Percentiles rank a stretch among this genome's conserved stretches.
Conservation (phyloP, 2,329 filamentous ascomycete genomes). For the Sporothrix euskadiensis region DNA sequence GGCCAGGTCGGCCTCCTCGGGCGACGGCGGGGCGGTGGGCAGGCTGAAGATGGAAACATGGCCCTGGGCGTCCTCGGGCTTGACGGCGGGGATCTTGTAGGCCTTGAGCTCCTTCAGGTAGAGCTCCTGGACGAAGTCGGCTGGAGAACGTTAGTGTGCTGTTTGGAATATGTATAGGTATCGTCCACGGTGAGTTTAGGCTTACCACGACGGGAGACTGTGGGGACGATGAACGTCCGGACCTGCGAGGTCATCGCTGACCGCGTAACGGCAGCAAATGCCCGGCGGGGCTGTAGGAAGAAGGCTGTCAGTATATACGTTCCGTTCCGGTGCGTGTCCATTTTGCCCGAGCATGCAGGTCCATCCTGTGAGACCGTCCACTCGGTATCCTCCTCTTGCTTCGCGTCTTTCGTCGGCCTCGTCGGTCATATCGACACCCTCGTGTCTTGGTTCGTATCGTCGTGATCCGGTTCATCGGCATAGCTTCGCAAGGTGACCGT, state of each 20-base stretch:
- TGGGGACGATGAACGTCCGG: constrained; percentile 58
- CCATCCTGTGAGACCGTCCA: neutral
- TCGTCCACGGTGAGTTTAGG: constrained; percentile 25
- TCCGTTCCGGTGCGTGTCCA: neutral
- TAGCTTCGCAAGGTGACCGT: neutral
- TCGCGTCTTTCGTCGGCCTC: neutral
- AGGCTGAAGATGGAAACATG: constrained; percentile 84
- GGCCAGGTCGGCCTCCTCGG: constrained; percentile 92
- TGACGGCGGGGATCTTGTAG: constrained; percentile 85
- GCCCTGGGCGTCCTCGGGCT: constrained; percentile 83
- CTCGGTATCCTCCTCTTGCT: neutral
- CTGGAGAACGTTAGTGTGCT: constrained; percentile 48
- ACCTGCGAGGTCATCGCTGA: constrained; percentile 44
- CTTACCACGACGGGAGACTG: constrained; percentile 63
- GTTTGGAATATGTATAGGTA: neutral
- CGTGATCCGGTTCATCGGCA: neutral
- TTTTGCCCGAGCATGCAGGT: neutral
- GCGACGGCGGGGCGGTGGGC: constrained; percentile 80
- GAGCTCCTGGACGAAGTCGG: constrained; percentile 95
- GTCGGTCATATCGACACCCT: neutral
- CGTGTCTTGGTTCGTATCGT: neutral
- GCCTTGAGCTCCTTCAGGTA: constrained; percentile 94
- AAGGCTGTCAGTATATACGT: neutral
- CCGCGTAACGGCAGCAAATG: constrained; percentile 46
- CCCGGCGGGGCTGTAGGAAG: constrained; percentile 47